Base-by-base conservation (phyloP, 768 basidiomycete species). In the Auriscalpium orientale region DNA sequence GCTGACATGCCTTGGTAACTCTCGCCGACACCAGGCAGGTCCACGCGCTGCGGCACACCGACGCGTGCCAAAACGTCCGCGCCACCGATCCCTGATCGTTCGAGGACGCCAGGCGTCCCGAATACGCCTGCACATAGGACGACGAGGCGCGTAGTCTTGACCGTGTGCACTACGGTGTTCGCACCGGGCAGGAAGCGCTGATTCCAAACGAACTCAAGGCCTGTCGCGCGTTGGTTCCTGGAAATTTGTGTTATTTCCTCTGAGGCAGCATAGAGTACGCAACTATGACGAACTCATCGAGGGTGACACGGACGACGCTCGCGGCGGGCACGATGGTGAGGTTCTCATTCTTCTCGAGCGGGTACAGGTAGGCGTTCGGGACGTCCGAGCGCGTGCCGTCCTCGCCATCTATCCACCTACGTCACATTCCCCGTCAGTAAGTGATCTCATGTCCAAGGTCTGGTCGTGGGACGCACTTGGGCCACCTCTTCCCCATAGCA, bases 301-400 rank as follows among this genome's bases (percentile, higher is more conserved):
- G 58, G 8, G 66, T 33, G 20, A 76, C 60, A 8, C 71, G 69
- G 40, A 67, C 71, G 10, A 74, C 74, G 11, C 61, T 58, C 45
- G 63, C 68, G 0, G 68, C 74, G 1, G 67, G 68, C 0, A 64
- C 16, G 20, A 75, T 56, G 15, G 64, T 61, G 0, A 78, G 43
- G 56, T 73, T 74, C 12, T 62, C 62, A 6, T 66, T 57, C 7
- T 68, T 63, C 12, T 70, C 68, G 33, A 56, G 55, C 1, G 59
- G 59, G 49, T 75, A 78, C 2, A 78, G 49, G 55, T 71, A 71
- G 48, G 65, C 33, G 15, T 76, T 76, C 8, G 84, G 73, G 0
- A 76, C 63, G 62, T 86, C 83, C 0, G 83, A 83, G 20, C 85
- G 78, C 48, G 60, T 71, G 28, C 85, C 84, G 3, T 75, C 80